These are phyloP conservation scores for Geranium incanum DNA, from an alignment of 441 rosid species.

Conservation along the genomic window DNA sequence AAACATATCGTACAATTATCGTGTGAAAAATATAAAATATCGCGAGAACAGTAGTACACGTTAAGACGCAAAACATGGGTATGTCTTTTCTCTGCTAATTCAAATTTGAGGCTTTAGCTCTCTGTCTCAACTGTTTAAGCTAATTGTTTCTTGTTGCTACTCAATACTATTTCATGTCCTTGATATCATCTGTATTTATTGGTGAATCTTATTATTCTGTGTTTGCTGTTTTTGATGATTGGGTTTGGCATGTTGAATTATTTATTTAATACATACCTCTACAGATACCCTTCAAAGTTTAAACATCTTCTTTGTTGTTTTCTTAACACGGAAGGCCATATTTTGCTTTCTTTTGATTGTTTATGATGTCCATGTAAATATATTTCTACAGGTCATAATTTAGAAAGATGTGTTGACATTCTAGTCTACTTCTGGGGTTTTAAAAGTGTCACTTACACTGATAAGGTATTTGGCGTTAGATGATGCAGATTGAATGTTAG, in stretches of 20 bases:
- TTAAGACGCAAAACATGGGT: too few relatives aligned
- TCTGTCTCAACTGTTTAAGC: too few relatives aligned
- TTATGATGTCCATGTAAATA: background rate
- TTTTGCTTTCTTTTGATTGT: background rate
- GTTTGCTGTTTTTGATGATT: background rate
- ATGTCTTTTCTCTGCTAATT: too few relatives aligned
- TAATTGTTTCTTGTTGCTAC: too few relatives aligned
- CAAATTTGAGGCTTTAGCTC: too few relatives aligned
- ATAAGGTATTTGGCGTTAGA: slow-evolving; percentile 31
- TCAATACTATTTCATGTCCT: too few relatives aligned
- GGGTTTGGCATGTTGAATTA: background rate
- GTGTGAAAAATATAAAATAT: too few relatives aligned
- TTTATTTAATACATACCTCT: background rate
- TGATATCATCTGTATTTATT: background rate
- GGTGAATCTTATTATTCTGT: background rate
- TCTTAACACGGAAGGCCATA: background rate
- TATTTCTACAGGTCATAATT: slow-evolving; percentile 20
- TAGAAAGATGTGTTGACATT: slow-evolving; percentile 33
- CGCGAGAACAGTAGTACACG: too few relatives aligned
- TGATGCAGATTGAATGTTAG: slow-evolving; percentile 38
- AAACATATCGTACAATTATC: too few relatives aligned
- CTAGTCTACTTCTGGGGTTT: slow-evolving; percentile 37
- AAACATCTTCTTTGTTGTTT: background rate
- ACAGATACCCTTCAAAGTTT: background rate
- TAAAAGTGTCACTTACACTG: slow-evolving; percentile 29